phyloP scores from a whole-genome alignment of 2,329 filamentous ascomycete genomes.

The Basipetospora chlamydospora region DNA sequence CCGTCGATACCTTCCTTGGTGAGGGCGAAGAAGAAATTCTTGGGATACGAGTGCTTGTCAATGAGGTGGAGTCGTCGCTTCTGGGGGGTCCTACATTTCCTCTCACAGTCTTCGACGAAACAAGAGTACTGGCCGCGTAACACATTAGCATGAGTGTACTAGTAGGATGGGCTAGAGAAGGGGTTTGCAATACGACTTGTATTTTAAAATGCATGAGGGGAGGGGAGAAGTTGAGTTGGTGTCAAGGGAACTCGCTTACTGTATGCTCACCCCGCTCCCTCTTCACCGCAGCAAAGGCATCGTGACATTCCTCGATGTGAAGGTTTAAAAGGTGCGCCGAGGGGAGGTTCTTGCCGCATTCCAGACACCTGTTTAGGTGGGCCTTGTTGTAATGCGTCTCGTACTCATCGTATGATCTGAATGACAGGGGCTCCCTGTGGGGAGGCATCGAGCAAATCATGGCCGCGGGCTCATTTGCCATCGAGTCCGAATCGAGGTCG shows the following conservation, averaged over 20 bases:
- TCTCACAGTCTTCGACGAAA: constrained; percentile 78
- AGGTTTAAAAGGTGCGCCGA: constrained; percentile 65
- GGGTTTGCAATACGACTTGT: no score
- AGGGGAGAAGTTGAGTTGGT: not conserved
- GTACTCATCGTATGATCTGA: constrained; percentile 65
- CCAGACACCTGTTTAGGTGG: constrained; percentile 72
- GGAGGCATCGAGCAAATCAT: constrained; percentile 78
- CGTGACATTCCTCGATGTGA: constrained; percentile 86
- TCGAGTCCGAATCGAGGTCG: constrained; percentile 33
- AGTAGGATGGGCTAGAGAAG: no score
- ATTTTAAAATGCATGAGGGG: not conserved
- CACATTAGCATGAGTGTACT: no score
- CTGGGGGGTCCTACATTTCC: constrained; percentile 66
- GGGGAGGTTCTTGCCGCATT: constrained; percentile 80
- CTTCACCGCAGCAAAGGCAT: constrained; percentile 58
- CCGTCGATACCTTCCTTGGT: constrained; percentile 84
- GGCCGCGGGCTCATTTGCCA: constrained; percentile 22
- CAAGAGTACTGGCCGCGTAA: constrained; percentile 59
- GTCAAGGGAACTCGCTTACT: constrained; percentile 33
- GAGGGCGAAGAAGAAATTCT: constrained; percentile 75
- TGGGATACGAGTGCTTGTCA: constrained; percentile 86
- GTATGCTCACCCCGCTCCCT: constrained; percentile 76
- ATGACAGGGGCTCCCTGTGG: constrained; percentile 55
- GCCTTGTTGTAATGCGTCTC: constrained; percentile 71
- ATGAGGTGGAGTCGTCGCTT: constrained; percentile 82